phyloP scores from a whole-genome alignment of 2,329 filamentous ascomycete genomes.

The Xylaria sp. region DNA sequence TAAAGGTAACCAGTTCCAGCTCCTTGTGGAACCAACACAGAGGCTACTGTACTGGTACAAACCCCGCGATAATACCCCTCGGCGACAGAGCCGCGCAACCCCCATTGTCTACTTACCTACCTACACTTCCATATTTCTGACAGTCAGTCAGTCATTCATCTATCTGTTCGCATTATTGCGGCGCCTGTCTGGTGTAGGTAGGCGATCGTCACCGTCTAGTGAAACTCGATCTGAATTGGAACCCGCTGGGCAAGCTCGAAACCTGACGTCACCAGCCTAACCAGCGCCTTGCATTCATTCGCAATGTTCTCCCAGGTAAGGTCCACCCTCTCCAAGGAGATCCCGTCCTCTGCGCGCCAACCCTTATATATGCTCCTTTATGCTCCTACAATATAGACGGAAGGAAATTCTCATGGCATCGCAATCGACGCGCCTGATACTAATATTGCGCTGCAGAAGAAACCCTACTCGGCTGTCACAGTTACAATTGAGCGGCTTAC shows the following conservation, averaged over 20 bases:
- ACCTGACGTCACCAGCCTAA: conserved; percentile 32
- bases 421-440: not conserved
- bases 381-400: no score
- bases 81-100: conserved; percentile 29
- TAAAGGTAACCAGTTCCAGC: not conserved
- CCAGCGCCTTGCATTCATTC: conserved; percentile 19
- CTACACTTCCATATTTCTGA: conserved; percentile 3
- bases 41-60: not conserved
- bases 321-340: conserved; percentile 1
- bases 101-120: not conserved
- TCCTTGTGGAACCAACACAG: conserved; percentile 19
- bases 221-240: conserved; percentile 7
- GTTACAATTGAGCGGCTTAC: conserved; percentile 92
- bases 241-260: not conserved
- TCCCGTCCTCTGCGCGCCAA: conserved; percentile 1
- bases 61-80: conserved; percentile 32
- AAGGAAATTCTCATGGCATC: not conserved
- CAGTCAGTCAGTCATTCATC: not conserved
- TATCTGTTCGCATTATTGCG: conserved; percentile 9
- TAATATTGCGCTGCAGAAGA: conserved; percentile 64
- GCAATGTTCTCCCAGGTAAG: conserved; percentile 40
- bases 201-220: not conserved
- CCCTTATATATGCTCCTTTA: not conserved
- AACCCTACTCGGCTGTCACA: conserved; percentile 92
- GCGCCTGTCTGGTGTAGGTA: conserved; percentile 4